Evolutionary conservation across 768 basidiomycete genomes (phyloP).

Genomic region (Auricularia heimuer): DNA sequence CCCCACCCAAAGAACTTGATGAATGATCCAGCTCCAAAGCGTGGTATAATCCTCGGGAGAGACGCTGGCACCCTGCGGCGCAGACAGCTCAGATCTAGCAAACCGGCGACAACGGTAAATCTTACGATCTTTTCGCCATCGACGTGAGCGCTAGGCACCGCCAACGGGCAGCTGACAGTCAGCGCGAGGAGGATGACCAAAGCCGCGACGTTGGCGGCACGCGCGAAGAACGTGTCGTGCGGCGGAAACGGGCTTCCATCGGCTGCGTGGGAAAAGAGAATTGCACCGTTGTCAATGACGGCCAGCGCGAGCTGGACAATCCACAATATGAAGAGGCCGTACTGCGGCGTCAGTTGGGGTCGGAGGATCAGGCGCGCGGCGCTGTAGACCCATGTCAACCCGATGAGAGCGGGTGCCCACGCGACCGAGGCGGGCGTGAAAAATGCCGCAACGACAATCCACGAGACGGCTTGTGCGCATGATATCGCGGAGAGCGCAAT

Average conservation of each 20-base stretch:
- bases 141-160: constrained; percentile 42
- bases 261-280: constrained; percentile 34
- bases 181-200: constrained; percentile 35
- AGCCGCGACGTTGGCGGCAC: constrained; percentile 35
- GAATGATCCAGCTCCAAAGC: constrained; percentile 63
- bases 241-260: constrained; percentile 34
- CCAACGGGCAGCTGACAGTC: constrained; percentile 55
- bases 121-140: constrained; percentile 50
- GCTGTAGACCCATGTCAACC: constrained; percentile 53
- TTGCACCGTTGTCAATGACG: constrained; percentile 42
- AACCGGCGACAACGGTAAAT: constrained; percentile 17
- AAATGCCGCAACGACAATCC: constrained; percentile 46
- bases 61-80: constrained; percentile 37
- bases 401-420: constrained; percentile 31
- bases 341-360: constrained; percentile 49
- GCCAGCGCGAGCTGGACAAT: constrained; percentile 35
- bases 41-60: constrained; percentile 70
- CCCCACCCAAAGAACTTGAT: constrained; percentile 84
- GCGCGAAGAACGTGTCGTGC: constrained; percentile 14
- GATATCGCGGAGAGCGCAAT: constrained; percentile 41
- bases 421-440: constrained; percentile 21
- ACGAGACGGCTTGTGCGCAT: constrained; percentile 44
- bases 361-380: constrained; percentile 41
- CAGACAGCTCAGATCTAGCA: background rate
- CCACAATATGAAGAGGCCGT: constrained; percentile 57